These are phyloP conservation scores for Eucalyptus marginata DNA, from an alignment of 345 rosid genomes.

Conservation along the genomic window DNA sequence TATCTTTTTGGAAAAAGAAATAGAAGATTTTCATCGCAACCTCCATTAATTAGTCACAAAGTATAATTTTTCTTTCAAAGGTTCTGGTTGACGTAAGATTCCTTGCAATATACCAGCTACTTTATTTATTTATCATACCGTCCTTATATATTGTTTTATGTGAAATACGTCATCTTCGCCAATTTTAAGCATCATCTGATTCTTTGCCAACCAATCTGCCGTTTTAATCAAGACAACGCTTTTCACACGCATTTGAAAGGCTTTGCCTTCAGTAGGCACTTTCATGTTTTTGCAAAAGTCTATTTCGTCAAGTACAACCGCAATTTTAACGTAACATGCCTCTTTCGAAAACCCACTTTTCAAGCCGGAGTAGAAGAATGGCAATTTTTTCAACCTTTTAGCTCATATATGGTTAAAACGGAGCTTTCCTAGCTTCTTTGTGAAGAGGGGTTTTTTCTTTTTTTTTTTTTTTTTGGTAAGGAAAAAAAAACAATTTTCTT, in stretches of 20 bases:
- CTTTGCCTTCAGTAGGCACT: neutral
- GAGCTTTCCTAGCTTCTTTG: neutral
- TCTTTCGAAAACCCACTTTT: neutral
- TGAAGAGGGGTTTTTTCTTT: neutral
- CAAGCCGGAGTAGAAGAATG: neutral
- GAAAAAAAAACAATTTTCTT: neutral
- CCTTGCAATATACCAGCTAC: neutral
- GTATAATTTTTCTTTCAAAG: neutral
- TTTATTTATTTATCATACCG: too few species aligned
- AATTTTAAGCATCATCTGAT: neutral
- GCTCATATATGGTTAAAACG: neutral
- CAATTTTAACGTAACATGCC: neutral
- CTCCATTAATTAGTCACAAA: neutral
- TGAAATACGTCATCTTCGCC: neutral
- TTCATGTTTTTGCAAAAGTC: neutral
- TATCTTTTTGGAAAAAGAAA: too few species aligned
- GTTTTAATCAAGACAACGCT: neutral
- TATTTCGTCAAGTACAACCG: neutral
- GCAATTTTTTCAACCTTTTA: neutral
- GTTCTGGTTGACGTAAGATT: neutral
- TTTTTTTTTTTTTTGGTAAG: too few species aligned
- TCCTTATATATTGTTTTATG: neutral
- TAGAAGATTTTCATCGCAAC: neutral
- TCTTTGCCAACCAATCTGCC: neutral
- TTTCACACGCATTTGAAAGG: neutral